Evolutionary conservation across 129 eudicot genomes (phyloP), one percentile per base, ranked within the genome.

Genomic region (Artemisia annua): DNA sequence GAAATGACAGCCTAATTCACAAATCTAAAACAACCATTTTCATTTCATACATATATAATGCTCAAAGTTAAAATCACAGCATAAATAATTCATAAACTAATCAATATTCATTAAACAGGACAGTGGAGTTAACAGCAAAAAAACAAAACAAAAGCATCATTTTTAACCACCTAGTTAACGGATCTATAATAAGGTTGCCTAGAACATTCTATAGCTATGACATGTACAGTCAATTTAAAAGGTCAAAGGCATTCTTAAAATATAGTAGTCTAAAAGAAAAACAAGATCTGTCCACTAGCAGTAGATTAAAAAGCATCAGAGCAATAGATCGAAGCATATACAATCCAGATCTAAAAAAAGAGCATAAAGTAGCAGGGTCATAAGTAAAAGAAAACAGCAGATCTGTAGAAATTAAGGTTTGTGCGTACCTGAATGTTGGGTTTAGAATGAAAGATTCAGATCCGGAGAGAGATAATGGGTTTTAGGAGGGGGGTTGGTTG

Each of bases 331-430:
- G 72, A 62, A 63, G 63, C 52, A 70, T 24, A 70, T 24, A 63
- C 54, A 7, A 71, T 32, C 72, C 82, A 78, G 82, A 78, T 78
- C 82, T 78, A 71, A 43, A 26, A 19, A 55, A 63, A 14, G 43
- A 4, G 43, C 54, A 28, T 18, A 14, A 72, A 54, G 9, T 63
- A 77, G 61, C 5, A 28, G 60, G 48, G 32, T 63, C 62, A 48
- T 65, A 17, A 62, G 35, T 48, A 24, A 72, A 20, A 30, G 8
- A 13, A 3, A 56, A 46, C 26, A 58, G 11, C 55, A 70, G 76
- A 70, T 77, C 81, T 51, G 48, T 14, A 53, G 24, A 69, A 53
- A 10, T 5, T 39, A 5, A 62, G 22, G 51, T n/a, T n/a, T n/a
- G n/a, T n/a, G n/a, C n/a, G n/a, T 1, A 28, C 8, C 52, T 3